Conservation (phyloP, 305 asterid genomes). For the Fraxinus latifolia region DNA sequence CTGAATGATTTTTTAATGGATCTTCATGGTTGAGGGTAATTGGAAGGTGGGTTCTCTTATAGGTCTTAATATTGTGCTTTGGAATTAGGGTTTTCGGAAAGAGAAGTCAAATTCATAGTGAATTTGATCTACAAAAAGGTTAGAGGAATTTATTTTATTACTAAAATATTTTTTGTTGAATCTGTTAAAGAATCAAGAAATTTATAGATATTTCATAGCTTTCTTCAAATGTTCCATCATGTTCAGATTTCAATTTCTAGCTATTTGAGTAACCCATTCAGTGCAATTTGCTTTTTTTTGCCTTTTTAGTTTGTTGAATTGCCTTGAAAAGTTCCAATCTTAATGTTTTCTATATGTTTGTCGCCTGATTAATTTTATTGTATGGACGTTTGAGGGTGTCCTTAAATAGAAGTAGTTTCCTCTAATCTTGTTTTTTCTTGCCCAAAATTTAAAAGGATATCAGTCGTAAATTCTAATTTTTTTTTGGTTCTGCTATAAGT, state of each 20-base stretch:
- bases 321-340: not conserved
- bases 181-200: not conserved
- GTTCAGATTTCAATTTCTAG: not conserved
- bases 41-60: not conserved
- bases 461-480: not conserved
- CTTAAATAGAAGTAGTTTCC: not conserved
- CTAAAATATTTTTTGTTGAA: not conserved
- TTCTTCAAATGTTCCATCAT: not conserved
- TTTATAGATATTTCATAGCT: not conserved
- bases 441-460: not conserved
- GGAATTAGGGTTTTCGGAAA: slow-evolving; percentile 30
- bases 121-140: not conserved
- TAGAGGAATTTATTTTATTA: not conserved
- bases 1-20: not conserved
- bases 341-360: not conserved
- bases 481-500: not conserved
- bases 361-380: not conserved
- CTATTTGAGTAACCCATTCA: not conserved
- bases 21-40: slow-evolving; percentile 8
- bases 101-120: not conserved
- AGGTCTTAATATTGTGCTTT: not conserved
- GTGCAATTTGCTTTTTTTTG: not conserved
- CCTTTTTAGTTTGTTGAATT: not conserved
- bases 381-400: not conserved
- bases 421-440: not conserved